Percentiles rank a stretch among this genome's conserved stretches.
phyloP scores from a whole-genome alignment of 495 filamentous ascomycete species.

The Podospora pseudopauciseta region DNA sequence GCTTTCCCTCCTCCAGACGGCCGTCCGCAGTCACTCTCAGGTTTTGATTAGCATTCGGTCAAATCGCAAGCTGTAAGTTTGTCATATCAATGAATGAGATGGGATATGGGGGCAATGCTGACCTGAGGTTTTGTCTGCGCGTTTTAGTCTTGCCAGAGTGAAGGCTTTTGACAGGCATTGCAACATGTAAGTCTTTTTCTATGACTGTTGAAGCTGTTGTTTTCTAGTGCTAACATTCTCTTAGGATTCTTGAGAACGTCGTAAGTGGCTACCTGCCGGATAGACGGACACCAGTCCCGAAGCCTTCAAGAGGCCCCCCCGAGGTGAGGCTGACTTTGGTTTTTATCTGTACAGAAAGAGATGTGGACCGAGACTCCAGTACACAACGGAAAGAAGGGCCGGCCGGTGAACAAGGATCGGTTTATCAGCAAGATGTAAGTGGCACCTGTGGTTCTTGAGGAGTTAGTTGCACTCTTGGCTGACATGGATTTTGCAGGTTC shows the following conservation, averaged over 20 bases:
- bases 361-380: constrained; percentile 97
- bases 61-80: constrained; percentile 64
- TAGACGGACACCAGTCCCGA: too few species aligned
- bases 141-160: constrained; percentile 45
- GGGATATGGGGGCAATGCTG: neutral
- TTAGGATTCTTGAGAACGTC: constrained; percentile 34
- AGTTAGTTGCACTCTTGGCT: neutral
- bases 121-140: constrained; percentile 6
- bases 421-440: constrained; percentile 98
- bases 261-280: constrained; percentile 11
- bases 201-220: too few species aligned
- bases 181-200: constrained; percentile 21
- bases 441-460: neutral
- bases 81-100: neutral
- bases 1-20: constrained; percentile 83
- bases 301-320: too few species aligned
- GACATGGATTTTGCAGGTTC: constrained; percentile 57
- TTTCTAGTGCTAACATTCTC: constrained; percentile 8
- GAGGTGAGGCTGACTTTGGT: constrained; percentile 6
- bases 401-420: constrained; percentile 93
- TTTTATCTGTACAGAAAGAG: constrained; percentile 59
- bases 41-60: constrained; percentile 88
- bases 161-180: constrained; percentile 48
- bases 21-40: constrained; percentile 80
- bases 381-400: constrained; percentile 74